phyloP scores from a whole-genome alignment of 257 asterid genomes.

The Capsicum chinense region DNA sequence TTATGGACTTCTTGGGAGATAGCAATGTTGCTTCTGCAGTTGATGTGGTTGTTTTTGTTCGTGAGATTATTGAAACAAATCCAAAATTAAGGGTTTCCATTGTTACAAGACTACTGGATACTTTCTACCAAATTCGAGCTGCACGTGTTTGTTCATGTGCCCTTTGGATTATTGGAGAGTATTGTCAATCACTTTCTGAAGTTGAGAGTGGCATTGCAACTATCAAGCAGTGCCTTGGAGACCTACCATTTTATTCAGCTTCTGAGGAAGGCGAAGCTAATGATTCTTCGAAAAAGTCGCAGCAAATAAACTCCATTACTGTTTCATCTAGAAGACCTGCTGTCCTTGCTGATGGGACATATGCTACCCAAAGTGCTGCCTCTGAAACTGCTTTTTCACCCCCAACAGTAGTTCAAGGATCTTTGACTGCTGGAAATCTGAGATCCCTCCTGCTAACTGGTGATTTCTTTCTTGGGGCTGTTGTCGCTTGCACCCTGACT shows the following conservation, averaged over 20 bases:
- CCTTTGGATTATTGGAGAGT: conserved; percentile 96
- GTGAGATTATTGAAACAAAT: conserved; percentile 94
- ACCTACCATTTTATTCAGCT: conserved; percentile 75
- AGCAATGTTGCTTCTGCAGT: conserved; percentile 88
- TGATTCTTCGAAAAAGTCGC: conserved; percentile 77
- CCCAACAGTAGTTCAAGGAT: conserved; percentile 77
- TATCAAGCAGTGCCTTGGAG: conserved; percentile 94
- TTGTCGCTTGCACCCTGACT: conserved; percentile 83
- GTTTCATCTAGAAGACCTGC: conserved; percentile 95
- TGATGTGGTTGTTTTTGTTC: conserved; percentile 84
- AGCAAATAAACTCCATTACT: conserved; percentile 71
- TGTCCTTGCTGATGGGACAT: conserved; percentile 94
- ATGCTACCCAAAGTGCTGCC: conserved; percentile 98
- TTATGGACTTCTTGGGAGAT: conserved; percentile 99
- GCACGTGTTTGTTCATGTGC: conserved; percentile 94
- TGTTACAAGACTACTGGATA: conserved; percentile 82
- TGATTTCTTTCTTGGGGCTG: conserved; percentile 93
- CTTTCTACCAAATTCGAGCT: conserved; percentile 90
- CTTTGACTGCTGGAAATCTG: conserved; percentile 68
- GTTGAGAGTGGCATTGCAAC: conserved; percentile 86
- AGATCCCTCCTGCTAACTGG: conserved; percentile 93
- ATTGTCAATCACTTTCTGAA: conserved; percentile 84
- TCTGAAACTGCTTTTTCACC: conserved; percentile 89
- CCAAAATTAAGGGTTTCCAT: conserved; percentile 88
- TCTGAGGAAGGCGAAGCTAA: conserved; percentile 79